Evolutionary conservation across 179 eudicot species (phyloP).

Genomic region (Camellia oleifera): DNA sequence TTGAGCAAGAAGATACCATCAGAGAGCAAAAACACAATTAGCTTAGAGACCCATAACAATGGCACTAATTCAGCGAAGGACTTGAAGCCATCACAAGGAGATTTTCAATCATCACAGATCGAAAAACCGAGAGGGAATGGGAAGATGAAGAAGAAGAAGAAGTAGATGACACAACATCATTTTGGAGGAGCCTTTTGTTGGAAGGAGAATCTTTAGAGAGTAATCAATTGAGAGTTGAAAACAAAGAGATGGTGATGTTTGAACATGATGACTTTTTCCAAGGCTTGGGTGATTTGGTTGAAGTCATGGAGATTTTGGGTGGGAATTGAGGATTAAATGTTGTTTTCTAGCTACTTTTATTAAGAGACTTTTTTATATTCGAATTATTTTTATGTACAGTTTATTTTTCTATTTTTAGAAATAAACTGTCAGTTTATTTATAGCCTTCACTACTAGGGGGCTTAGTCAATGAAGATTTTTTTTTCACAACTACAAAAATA

Average conservation of each 20-base stretch:
- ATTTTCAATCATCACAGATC: neutral
- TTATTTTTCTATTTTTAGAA: too few species aligned
- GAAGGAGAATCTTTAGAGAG: neutral
- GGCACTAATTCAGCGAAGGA: neutral
- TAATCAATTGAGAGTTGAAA: neutral
- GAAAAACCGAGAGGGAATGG: neutral
- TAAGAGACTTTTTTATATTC: too few species aligned
- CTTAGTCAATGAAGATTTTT: too few species aligned
- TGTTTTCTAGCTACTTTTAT: too few species aligned
- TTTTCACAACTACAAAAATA: too few species aligned
- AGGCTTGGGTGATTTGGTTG: slow-evolving; percentile 3
- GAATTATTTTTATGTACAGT: too few species aligned
- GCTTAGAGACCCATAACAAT: neutral
- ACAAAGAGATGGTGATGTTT: neutral
- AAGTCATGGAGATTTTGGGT: neutral
- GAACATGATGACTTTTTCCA: neutral
- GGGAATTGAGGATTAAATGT: neutral
- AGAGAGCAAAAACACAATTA: neutral
- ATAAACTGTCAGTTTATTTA: too few species aligned
- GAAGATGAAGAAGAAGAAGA: neutral
- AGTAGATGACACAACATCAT: neutral
- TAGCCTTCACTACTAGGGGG: too few species aligned
- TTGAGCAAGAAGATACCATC: slow-evolving; percentile 3
- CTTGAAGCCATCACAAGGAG: neutral
- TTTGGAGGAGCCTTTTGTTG: slow-evolving; percentile 10